A percentile compares a stretch with the other conserved stretches of the same genome.
These are phyloP conservation scores for Jamesozyma jinghongensis DNA, from an alignment of 805 yeast species.

Conservation along the genomic window DNA sequence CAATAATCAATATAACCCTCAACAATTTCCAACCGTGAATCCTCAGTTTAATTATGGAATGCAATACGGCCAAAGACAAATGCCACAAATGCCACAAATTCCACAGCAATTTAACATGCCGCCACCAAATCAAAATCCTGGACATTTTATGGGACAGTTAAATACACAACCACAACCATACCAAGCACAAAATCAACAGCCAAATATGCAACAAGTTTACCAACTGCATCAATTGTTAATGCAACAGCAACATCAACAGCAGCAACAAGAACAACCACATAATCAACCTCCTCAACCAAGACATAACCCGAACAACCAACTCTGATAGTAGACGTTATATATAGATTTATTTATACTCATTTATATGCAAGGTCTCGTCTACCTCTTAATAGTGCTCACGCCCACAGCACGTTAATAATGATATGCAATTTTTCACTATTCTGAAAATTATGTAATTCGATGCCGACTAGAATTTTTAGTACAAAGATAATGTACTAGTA, in stretches of 20 bases:
- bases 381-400: neutral
- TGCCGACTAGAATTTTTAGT: neutral
- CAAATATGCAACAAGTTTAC: slow-evolving; percentile 16
- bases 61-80: slow-evolving; percentile 6
- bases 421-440: neutral
- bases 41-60: neutral
- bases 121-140: slow-evolving; percentile 8
- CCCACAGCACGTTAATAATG: neutral
- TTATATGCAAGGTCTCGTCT: neutral
- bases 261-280: slow-evolving; percentile 7
- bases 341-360: neutral
- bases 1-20: no score
- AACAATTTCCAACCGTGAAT: slow-evolving; percentile 1
- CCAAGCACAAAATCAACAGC: slow-evolving; percentile 13
- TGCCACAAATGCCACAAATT: slow-evolving; percentile 1
- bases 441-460: neutral
- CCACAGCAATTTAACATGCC: slow-evolving; percentile 6
- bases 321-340: neutral
- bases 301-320: slow-evolving; percentile 2
- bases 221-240: slow-evolving; percentile 21
- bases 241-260: slow-evolving; percentile 17
- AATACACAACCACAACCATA: slow-evolving; percentile 7
- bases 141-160: slow-evolving; percentile 5
- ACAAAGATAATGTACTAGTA: neutral
- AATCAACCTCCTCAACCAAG: slow-evolving; percentile 8